Percentiles rank a stretch among this genome's conserved stretches.
Conservation (phyloP, 805 yeast species). For the Starmera caribaea region DNA sequence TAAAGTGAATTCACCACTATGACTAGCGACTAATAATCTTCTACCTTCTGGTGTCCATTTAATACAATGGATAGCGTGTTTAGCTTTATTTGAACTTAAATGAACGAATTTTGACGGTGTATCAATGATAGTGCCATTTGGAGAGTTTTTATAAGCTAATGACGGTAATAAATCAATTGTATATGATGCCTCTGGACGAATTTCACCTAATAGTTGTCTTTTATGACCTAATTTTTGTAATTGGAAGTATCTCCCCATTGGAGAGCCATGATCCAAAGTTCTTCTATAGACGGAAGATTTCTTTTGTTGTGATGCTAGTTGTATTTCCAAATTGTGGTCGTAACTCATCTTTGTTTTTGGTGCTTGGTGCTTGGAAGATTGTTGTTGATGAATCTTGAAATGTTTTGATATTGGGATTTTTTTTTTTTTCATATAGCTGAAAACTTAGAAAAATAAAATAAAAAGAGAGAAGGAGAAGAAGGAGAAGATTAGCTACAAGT, state of each 20-base stretch:
- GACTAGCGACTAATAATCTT: slow-evolving; percentile 79
- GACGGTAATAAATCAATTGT: slow-evolving; percentile 60
- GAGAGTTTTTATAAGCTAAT: slow-evolving; percentile 32
- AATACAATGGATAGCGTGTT: slow-evolving; percentile 83
- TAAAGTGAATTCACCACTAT: slow-evolving; percentile 90
- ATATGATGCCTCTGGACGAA: slow-evolving; percentile 64
- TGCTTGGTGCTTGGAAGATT: too few relatives aligned
- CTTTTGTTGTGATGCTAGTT: slow-evolving; percentile 32
- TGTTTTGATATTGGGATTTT: too few relatives aligned
- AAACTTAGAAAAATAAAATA: too few relatives aligned
- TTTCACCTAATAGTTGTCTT: slow-evolving; percentile 35
- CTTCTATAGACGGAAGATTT: slow-evolving; percentile 46
- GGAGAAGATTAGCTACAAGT: too few relatives aligned
- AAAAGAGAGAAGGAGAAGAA: too few relatives aligned
- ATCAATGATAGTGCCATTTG: slow-evolving; percentile 43
- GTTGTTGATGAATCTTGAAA: too few relatives aligned
- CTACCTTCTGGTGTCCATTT: slow-evolving; percentile 97
- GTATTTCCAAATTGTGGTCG: slow-evolving; percentile 17
- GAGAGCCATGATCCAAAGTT: slow-evolving; percentile 71
- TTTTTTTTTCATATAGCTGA: too few relatives aligned
- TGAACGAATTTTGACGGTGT: slow-evolving; percentile 79
- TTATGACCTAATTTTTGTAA: slow-evolving; percentile 34
- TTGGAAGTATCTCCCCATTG: slow-evolving; percentile 55
- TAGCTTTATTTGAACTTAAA: slow-evolving; percentile 81
- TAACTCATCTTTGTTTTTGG: slow-evolving; percentile 2